Conservation (phyloP, 805 yeast species). For the Schizosaccharomyces pombe region DNA sequence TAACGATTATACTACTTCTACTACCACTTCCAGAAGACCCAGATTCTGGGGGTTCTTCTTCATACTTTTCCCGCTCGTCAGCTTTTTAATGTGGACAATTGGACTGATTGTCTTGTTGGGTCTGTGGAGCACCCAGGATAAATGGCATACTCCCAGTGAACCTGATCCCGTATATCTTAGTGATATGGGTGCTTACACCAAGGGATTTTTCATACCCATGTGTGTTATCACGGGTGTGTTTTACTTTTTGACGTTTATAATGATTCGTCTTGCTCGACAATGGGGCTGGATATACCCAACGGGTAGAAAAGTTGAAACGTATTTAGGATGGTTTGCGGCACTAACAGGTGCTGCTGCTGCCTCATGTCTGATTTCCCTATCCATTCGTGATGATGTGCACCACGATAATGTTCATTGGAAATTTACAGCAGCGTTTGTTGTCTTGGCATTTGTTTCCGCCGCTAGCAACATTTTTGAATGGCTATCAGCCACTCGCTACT, state of each 20-base stretch:
- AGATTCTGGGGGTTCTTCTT: neutral
- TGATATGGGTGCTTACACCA: conserved; percentile 2
- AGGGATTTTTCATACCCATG: conserved; percentile 1
- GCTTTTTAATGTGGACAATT: neutral
- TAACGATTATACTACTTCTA: too few relatives aligned
- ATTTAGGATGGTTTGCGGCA: neutral
- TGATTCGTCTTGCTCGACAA: neutral
- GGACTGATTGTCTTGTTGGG: neutral
- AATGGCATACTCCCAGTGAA: conserved; percentile 1
- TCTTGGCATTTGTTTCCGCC: neutral
- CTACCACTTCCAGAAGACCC: neutral
- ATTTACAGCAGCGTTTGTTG: neutral
- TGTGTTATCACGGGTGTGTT: neutral
- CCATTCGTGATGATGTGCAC: conserved; percentile 2
- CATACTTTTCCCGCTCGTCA: neutral
- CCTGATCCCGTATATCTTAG: conserved; percentile 1
- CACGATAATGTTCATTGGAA: neutral
- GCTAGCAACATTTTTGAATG: neutral
- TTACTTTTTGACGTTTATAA: neutral
- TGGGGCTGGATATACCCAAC: neutral
- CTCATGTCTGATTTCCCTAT: neutral
- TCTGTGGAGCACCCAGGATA: conserved; percentile 1
- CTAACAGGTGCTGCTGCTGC: neutral
- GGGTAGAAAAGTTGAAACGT: neutral
- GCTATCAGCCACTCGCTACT: neutral